Conservation (phyloP, 1,284 basidiomycete genomes). For the Wolfiporia cocos region DNA sequence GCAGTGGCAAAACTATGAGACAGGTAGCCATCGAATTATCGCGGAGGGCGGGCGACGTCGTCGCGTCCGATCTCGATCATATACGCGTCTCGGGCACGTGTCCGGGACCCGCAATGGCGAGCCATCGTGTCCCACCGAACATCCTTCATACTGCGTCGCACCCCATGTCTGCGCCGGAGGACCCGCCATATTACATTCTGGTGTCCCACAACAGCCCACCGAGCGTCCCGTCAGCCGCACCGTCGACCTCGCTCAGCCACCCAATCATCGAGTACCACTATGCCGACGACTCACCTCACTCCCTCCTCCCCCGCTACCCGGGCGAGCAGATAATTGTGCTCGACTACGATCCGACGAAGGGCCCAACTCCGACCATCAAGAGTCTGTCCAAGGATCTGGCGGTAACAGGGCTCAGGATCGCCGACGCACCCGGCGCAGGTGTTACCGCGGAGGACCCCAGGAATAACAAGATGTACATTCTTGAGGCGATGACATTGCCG, state of each 20-base stretch:
- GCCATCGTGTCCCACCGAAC: too few species aligned
- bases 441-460: slow-evolving; percentile 38
- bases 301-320: slow-evolving; percentile 49
- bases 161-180: slow-evolving; percentile 9
- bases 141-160: too few species aligned
- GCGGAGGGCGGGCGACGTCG: too few species aligned
- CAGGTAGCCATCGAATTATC: too few species aligned
- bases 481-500: slow-evolving; percentile 48
- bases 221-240: slow-evolving; percentile 56
- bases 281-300: slow-evolving; percentile 62
- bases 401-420: slow-evolving; percentile 52
- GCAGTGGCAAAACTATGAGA: too few species aligned
- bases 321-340: slow-evolving; percentile 68
- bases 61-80: too few species aligned
- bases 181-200: slow-evolving; percentile 53
- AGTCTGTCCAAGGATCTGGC: slow-evolving; percentile 59
- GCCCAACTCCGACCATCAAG: slow-evolving; percentile 37
- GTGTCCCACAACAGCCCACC: slow-evolving; percentile 37
- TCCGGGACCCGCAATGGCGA: too few species aligned
- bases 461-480: slow-evolving; percentile 68
- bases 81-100: too few species aligned
- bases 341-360: slow-evolving; percentile 44
- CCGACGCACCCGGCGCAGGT: slow-evolving; percentile 66
- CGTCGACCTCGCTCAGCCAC: slow-evolving; percentile 51
- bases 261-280: slow-evolving; percentile 77